Evolutionary conservation across 345 rosid genomes (phyloP).

Genomic region (Lepidium sativum): DNA sequence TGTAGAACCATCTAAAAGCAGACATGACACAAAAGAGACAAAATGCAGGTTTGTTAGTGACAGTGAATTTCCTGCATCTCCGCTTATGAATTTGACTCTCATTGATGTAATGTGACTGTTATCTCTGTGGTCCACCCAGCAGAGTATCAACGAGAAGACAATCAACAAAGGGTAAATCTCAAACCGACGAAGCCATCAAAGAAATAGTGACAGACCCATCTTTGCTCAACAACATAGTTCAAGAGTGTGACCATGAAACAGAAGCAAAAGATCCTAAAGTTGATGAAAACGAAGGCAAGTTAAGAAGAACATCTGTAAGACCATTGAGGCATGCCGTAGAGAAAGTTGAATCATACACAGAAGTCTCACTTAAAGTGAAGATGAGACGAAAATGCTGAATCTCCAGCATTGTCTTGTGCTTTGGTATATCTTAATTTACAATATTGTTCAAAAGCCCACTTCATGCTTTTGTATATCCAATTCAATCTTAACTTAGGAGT

Average conservation of each 20-base stretch:
- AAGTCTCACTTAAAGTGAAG: conserved; percentile 57
- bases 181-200: conserved; percentile 5
- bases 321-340: conserved; percentile 54
- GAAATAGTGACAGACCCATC: conserved; percentile 9
- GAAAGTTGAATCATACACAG: conserved; percentile 73
- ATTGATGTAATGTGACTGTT: conserved; percentile 1
- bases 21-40: conserved; percentile 22
- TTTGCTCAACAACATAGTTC: not conserved
- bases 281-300: conserved; percentile 29
- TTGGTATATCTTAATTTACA: not conserved
- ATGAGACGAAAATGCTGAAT: conserved; percentile 42
- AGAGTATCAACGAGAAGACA: conserved; percentile 32
- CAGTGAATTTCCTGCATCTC: not conserved
- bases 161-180: conserved; percentile 24
- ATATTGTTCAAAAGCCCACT: conserved; percentile 1
- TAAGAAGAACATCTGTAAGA: conserved; percentile 38
- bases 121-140: conserved; percentile 3
- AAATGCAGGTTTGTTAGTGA: conserved; percentile 37
- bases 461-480: conserved; percentile 5
- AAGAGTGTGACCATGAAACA: conserved; percentile 14
- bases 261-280: conserved; percentile 11
- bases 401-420: not conserved
- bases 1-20: conserved; percentile 28
- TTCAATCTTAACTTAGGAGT: not conserved
- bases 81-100: not conserved